Conservation (phyloP, 768 basidiomycete species). For the Termitomyces sp. region DNA sequence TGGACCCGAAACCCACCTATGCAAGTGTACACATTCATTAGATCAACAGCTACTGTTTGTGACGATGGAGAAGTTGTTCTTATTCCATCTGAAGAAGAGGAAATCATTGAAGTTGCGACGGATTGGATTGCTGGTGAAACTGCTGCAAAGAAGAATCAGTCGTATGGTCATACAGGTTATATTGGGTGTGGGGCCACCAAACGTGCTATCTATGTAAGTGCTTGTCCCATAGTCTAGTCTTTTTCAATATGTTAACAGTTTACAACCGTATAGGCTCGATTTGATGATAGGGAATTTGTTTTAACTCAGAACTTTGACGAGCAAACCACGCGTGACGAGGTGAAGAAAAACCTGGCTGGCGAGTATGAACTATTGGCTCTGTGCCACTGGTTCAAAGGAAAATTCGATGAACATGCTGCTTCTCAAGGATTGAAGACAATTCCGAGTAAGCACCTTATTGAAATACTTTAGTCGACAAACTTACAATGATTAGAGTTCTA, state of each 20-base stretch:
- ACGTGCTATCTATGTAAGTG: no score
- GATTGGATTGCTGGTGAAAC: constrained; percentile 1
- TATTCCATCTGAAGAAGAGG: neutral
- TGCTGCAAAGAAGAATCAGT: neutral
- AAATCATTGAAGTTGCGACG: constrained; percentile 4
- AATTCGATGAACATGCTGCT: constrained; percentile 9
- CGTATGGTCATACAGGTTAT: neutral
- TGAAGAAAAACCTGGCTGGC: constrained; percentile 8
- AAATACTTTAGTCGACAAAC: no score
- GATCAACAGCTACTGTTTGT: neutral
- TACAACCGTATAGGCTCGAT: neutral
- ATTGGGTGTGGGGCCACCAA: no score
- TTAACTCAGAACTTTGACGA: constrained; percentile 13
- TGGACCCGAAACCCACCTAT: neutral
- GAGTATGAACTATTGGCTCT: constrained; percentile 15
- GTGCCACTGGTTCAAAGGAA: constrained; percentile 14
- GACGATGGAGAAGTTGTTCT: neutral
- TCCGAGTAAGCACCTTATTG: neutral
- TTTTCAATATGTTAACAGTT: no score
- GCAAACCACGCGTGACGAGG: constrained; percentile 1
- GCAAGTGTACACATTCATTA: neutral
- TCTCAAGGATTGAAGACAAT: no score
- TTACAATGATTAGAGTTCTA: constrained; percentile 17
- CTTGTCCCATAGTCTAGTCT: no score
- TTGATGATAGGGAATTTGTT: constrained; percentile 17